Percentiles rank a stretch among this genome's conserved stretches.
These are phyloP conservation scores for Fusarium multiceps DNA, from an alignment of 2,329 filamentous ascomycete genomes.

Conservation along the genomic window DNA sequence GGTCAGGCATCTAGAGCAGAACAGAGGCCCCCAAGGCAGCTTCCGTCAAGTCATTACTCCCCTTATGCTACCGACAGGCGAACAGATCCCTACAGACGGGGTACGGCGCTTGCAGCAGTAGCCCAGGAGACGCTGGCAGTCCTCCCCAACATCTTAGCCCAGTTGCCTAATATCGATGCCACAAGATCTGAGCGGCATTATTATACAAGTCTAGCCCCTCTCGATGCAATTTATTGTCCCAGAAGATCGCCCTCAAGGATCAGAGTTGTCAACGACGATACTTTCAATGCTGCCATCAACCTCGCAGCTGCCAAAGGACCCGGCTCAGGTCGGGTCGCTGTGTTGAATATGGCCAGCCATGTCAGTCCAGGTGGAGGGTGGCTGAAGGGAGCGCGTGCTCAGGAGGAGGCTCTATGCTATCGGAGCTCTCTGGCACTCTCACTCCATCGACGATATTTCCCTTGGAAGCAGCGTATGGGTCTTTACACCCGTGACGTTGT, in stretches of 20 bases:
- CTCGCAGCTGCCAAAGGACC: conserved; percentile 47
- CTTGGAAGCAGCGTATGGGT: conserved; percentile 60
- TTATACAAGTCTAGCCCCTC: conserved; percentile 51
- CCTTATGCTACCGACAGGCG: conserved; percentile 13
- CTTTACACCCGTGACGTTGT: conserved; percentile 71
- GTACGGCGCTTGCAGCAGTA: conserved; percentile 52
- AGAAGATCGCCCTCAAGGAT: conserved; percentile 51
- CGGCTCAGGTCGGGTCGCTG: conserved; percentile 57
- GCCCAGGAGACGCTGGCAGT: conserved; percentile 60
- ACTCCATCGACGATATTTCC: conserved; percentile 63
- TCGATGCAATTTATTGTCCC: conserved; percentile 59
- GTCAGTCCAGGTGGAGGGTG: conserved; percentile 71
- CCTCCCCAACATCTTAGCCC: conserved; percentile 59
- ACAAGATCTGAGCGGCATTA: conserved; percentile 53
- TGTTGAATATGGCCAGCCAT: conserved; percentile 75
- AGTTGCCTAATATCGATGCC: conserved; percentile 56
- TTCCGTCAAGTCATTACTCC: conserved; percentile 18
- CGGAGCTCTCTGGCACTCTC: conserved; percentile 66
- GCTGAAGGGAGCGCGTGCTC: conserved; percentile 69
- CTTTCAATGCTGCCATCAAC: conserved; percentile 65
- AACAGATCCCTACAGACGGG: conserved; percentile 36
- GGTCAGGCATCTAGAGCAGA: conserved; percentile 21
- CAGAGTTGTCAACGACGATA: conserved; percentile 66
- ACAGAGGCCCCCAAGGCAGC: conserved; percentile 16
- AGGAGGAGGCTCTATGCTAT: conserved; percentile 77